Percentiles rank a stretch among this genome's conserved stretches.
Evolutionary conservation across 208 protist genomes (phyloP).

Genomic region (Phytomonas sp.): DNA sequence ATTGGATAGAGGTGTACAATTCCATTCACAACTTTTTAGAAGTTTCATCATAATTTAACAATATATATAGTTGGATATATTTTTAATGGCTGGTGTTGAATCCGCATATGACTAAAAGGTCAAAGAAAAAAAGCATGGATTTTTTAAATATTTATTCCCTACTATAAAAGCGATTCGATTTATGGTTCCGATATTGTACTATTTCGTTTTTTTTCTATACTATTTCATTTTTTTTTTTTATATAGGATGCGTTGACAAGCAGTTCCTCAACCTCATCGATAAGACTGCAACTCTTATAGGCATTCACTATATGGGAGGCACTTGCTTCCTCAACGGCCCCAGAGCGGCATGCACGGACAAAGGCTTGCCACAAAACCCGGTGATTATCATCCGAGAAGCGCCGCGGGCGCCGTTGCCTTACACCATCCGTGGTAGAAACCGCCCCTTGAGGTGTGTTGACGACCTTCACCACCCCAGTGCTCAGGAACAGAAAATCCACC

Average conservation of each 20-base stretch:
- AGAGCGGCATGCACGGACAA: slow-evolving; percentile 26
- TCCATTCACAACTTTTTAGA: neutral
- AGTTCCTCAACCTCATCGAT: slow-evolving; percentile 67
- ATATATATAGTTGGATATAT: neutral
- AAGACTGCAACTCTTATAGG: slow-evolving; percentile 20
- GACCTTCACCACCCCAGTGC: neutral
- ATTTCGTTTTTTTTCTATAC: neutral
- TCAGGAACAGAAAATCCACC: slow-evolving; percentile 37
- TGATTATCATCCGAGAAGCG: slow-evolving; percentile 35
- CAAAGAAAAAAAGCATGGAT: neutral
- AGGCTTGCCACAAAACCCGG: slow-evolving; percentile 37
- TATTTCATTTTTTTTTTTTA: neutral
- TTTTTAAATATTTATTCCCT: too few species aligned
- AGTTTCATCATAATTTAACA: neutral
- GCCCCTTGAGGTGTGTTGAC: slow-evolving; percentile 1
- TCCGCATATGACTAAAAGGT: neutral
- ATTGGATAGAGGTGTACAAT: neutral
- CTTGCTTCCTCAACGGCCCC: slow-evolving; percentile 23
- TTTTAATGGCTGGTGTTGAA: neutral
- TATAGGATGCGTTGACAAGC: slow-evolving; percentile 27
- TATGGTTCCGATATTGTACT: neutral
- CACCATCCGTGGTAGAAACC: neutral
- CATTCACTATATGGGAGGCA: slow-evolving; percentile 21
- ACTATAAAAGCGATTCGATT: neutral
- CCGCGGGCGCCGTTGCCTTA: slow-evolving; percentile 4